Conservation (phyloP, 139 green algal species). For the Chlorella sp. region DNA sequence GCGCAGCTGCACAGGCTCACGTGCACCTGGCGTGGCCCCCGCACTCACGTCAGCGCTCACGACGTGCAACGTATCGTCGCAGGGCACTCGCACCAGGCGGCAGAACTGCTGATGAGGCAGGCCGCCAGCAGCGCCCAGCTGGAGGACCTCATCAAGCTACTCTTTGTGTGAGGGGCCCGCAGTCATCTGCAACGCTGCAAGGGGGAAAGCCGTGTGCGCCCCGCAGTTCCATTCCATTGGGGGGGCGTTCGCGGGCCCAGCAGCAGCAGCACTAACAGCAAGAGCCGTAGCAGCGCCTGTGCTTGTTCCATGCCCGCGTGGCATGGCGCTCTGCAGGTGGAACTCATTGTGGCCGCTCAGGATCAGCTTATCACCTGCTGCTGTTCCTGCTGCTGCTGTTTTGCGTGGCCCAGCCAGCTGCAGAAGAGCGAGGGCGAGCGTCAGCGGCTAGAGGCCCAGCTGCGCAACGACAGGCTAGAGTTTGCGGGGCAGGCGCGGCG, state of each 20-base stretch:
- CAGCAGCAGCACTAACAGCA: neutral
- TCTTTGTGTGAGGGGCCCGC: slow-evolving; percentile 9
- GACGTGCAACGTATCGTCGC: too few species aligned
- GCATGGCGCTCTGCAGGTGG: neutral
- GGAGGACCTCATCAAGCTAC: slow-evolving; percentile 14
- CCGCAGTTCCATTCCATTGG: neutral
- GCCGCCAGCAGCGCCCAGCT: slow-evolving; percentile 6
- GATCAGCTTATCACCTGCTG: neutral
- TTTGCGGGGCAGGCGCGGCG: slow-evolving; percentile 8
- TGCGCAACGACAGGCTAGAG: slow-evolving; percentile 19
- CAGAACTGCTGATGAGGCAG: slow-evolving; percentile 29
- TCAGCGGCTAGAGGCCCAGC: slow-evolving; percentile 9
- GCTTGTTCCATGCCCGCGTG: too few species aligned
- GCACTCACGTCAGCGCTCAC: too few species aligned
- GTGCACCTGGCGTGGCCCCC: too few species aligned
- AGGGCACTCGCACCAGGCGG: slow-evolving; percentile 22
- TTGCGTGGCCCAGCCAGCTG: slow-evolving; percentile 11
- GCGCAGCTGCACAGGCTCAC: too few species aligned
- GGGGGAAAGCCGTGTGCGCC: neutral
- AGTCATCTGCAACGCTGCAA: neutral
- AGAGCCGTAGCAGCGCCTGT: too few species aligned
- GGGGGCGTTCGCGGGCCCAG: neutral
- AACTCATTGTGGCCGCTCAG: neutral
- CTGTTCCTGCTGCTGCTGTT: neutral
- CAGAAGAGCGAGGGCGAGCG: slow-evolving; percentile 9